phyloP scores from a whole-genome alignment of 805 yeast species.

The Peterozyma toletana region DNA sequence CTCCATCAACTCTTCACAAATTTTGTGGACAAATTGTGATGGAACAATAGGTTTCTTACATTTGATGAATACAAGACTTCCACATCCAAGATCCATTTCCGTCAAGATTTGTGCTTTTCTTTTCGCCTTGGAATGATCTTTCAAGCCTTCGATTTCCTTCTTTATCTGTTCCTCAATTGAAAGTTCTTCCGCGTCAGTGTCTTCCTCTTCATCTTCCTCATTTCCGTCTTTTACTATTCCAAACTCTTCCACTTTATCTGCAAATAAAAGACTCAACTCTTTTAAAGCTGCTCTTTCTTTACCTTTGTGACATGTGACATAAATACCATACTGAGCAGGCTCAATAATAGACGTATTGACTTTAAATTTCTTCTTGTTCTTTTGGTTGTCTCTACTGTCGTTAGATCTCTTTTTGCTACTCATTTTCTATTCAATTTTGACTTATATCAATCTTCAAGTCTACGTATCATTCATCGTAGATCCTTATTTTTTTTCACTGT shows the following conservation, averaged over 20 bases:
- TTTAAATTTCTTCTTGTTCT: conserved; percentile 30
- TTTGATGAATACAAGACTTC: conserved; percentile 81
- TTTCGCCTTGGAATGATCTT: conserved; percentile 29
- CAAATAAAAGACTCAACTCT: conserved; percentile 57
- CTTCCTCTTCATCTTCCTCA: conserved; percentile 23
- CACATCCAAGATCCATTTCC: conserved; percentile 65
- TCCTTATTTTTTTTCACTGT: too few relatives aligned
- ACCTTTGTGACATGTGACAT: conserved; percentile 81
- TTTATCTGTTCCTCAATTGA: conserved; percentile 73
- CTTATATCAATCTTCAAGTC: too few relatives aligned
- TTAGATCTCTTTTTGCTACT: conserved; percentile 2
- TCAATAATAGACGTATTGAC: conserved; percentile 50
- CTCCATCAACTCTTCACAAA: conserved; percentile 55
- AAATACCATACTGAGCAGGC: conserved; percentile 82
- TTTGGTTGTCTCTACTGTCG: not conserved
- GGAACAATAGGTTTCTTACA: conserved; percentile 77
- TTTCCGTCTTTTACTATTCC: conserved; percentile 10
- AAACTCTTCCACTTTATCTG: conserved; percentile 41
- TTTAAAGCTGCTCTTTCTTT: conserved; percentile 73
- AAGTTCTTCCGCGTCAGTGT: conserved; percentile 28
- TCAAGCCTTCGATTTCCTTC: conserved; percentile 61
- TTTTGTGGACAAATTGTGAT: conserved; percentile 52
- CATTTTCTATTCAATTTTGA: too few relatives aligned
- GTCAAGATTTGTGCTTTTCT: conserved; percentile 36
- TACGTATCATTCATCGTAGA: too few relatives aligned